phyloP scores from a whole-genome alignment of 2,329 filamentous ascomycete genomes.

The Xylaria sp. region DNA sequence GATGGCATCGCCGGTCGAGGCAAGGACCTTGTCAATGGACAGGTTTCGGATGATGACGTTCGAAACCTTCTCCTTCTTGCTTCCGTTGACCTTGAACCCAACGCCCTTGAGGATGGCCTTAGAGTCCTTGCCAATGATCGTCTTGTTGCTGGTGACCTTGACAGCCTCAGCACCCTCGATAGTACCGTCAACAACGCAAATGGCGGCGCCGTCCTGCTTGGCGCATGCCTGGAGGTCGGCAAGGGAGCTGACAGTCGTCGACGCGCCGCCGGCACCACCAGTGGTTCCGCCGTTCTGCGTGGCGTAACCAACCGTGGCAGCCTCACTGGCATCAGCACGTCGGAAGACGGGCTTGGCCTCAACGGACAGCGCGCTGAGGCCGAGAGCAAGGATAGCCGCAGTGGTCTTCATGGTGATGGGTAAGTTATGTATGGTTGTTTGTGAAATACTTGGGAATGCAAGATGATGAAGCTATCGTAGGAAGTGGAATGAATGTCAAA shows the following conservation, averaged over 20 bases:
- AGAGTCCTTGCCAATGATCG: constrained; percentile 46
- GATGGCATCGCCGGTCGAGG: constrained; percentile 61
- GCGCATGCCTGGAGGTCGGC: constrained; percentile 53
- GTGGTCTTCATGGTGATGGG: neutral
- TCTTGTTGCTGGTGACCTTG: constrained; percentile 53
- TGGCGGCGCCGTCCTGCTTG: constrained; percentile 46
- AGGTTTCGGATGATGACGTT: constrained; percentile 69
- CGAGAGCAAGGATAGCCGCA: neutral
- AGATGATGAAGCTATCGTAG: neutral
- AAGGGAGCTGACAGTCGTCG: constrained; percentile 56
- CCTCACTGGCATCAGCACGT: neutral
- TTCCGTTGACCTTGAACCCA: constrained; percentile 55
- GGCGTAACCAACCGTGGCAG: neutral
- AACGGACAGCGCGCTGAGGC: neutral
- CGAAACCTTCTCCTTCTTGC: constrained; percentile 31
- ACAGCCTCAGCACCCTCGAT: constrained; percentile 48
- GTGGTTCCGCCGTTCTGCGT: constrained; percentile 44
- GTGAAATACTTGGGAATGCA: neutral
- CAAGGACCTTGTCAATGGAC: constrained; percentile 59
- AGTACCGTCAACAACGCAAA: constrained; percentile 50
- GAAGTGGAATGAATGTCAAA: neutral
- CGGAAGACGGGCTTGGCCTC: neutral
- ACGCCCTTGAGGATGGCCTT: constrained; percentile 45
- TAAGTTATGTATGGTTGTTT: no score
- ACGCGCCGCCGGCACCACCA: constrained; percentile 57